A percentile compares a stretch with the other conserved stretches of the same genome.
phyloP scores from a whole-genome alignment of 176 grass and related monocot genomes.

The Thinopyrum elongatum region DNA sequence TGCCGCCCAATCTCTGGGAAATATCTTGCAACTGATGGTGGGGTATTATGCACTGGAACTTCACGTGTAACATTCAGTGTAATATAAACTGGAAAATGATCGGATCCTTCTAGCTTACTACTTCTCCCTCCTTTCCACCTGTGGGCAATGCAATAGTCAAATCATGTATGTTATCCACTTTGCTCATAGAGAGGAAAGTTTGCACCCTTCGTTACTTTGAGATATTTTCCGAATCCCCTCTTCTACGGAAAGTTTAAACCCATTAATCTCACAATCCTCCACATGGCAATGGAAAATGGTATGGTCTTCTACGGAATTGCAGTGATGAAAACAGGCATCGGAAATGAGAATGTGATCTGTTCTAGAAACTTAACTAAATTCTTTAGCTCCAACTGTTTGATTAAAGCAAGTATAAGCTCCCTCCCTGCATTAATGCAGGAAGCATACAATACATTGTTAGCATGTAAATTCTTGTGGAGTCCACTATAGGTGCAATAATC shows the following conservation, averaged over 20 bases:
- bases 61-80: neutral
- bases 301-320: constrained; percentile 47
- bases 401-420: no score
- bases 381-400: no score
- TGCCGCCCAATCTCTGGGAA: no score
- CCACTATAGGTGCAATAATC: constrained; percentile 1
- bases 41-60: no score
- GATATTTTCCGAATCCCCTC: constrained; percentile 58
- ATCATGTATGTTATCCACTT: neutral
- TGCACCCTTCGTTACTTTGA: constrained; percentile 64
- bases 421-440: no score
- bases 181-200: constrained; percentile 1
- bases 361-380: no score
- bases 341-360: no score
- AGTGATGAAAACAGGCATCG: constrained; percentile 65
- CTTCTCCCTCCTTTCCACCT: constrained; percentile 96
- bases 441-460: no score
- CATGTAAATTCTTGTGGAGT: no score
- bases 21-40: no score
- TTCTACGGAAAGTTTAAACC: constrained; percentile 50
- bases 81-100: constrained; percentile 92
- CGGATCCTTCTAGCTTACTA: constrained; percentile 91
- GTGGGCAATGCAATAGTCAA: constrained; percentile 39
- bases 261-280: constrained; percentile 84
- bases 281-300: constrained; percentile 78